phyloP scores from a whole-genome alignment of 805 yeast species.

The Blastobotrys peoriensis region DNA sequence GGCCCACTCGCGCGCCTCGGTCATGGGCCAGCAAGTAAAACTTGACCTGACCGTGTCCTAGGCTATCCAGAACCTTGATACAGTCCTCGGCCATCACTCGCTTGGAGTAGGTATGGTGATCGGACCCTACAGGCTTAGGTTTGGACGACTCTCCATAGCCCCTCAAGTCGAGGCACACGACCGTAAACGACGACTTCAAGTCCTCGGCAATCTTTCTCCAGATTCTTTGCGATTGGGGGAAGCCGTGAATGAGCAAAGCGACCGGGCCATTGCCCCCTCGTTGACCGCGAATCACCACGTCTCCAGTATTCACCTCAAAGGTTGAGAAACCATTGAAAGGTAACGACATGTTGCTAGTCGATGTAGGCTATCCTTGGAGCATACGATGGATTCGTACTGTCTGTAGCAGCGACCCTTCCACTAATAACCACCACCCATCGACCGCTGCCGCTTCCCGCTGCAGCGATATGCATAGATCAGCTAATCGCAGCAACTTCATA shows the following conservation, averaged over 20 bases:
- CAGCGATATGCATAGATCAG: too few relatives aligned
- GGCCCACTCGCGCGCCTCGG: conserved; percentile 16
- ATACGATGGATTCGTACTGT: too few relatives aligned
- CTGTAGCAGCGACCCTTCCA: too few relatives aligned
- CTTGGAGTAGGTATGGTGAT: conserved; percentile 11
- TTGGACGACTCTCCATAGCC: conserved; percentile 15
- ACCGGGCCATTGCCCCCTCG: too few relatives aligned
- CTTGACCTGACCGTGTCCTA: conserved; percentile 5
- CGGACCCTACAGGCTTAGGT: conserved; percentile 6
- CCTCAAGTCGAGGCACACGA: conserved; percentile 13
- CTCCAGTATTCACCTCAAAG: too few relatives aligned
- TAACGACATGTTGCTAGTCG: too few relatives aligned
- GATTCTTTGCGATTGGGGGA: conserved; percentile 12
- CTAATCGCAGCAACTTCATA: too few relatives aligned
- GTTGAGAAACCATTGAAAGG: too few relatives aligned
- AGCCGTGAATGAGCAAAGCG: conserved; percentile 15
- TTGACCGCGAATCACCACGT: too few relatives aligned
- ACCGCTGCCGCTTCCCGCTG: too few relatives aligned
- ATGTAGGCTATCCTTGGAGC: too few relatives aligned
- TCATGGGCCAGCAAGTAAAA: conserved; percentile 17
- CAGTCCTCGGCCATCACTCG: conserved; percentile 12
- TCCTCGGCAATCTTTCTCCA: conserved; percentile 11
- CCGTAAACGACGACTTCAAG: conserved; percentile 8
- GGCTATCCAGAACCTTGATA: conserved; percentile 9
- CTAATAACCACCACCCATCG: too few relatives aligned